These are phyloP conservation scores for Nicotiana knightiana DNA, from an alignment of 257 asterid genomes.

Conservation along the genomic window DNA sequence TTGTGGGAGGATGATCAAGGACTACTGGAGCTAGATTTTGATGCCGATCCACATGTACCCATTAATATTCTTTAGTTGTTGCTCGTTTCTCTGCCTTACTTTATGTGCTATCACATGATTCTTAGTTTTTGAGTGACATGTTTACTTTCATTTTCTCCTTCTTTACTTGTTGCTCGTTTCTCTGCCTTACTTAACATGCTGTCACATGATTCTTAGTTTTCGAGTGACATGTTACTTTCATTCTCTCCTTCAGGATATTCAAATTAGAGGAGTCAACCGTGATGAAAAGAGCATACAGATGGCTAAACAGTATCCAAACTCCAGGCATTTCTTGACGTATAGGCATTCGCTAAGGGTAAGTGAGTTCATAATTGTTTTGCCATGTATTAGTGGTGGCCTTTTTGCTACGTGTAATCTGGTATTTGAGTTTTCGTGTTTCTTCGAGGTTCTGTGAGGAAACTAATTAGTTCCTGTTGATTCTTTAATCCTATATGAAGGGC, in stretches of 20 bases:
- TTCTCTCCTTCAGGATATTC: conserved; percentile 62
- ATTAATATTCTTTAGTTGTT: conserved; percentile 6
- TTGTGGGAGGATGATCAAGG: conserved; percentile 99
- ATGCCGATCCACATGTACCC: conserved; percentile 68
- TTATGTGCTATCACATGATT: neutral
- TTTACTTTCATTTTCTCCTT: too few species aligned
- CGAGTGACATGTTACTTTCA: neutral
- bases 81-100: neutral
- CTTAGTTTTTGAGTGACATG: neutral
- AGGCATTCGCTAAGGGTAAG: conserved; percentile 90
- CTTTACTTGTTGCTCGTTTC: conserved; percentile 8
- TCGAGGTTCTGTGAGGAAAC: neutral
- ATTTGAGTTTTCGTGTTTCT: neutral
- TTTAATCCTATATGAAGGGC: neutral
- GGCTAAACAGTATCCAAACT: conserved; percentile 81
- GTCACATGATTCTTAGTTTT: neutral
- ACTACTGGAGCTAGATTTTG: conserved; percentile 78
- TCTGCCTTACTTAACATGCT: conserved; percentile 1
- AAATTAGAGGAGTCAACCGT: conserved; percentile 94
- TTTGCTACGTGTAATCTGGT: neutral
- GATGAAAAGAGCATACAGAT: conserved; percentile 81
- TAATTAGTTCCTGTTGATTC: neutral
- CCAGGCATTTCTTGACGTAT: conserved; percentile 90
- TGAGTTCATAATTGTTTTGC: neutral
- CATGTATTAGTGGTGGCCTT: neutral